Base-by-base conservation (phyloP, 805 yeast genomes). In the Candida endomychidarum region DNA sequence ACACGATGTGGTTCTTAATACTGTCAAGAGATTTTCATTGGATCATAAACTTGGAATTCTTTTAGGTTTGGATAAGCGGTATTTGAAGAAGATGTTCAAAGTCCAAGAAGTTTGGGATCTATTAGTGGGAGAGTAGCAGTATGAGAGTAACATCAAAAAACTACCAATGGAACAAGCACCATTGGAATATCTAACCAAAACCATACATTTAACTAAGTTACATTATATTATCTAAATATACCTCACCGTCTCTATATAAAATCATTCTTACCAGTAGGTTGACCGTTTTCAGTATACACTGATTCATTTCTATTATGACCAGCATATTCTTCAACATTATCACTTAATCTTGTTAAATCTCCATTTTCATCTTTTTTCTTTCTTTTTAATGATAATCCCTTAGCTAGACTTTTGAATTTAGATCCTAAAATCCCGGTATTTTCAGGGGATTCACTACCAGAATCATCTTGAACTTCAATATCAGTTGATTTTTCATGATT, bases 351-450 rank as follows among this genome's bases (percentile, higher is more conserved):
- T 10, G 50, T 46, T 8, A 41, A 39, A 27, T 49, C 42, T 16
- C 39, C 47, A n/a, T 42, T 43, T 15, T 42, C 33, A 7, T 43
- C 39, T 8, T 32, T 40, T 14, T 46, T 54, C 27, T 46, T 52
- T 34, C 46, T 60, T 14, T 50, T 44, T 1, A 73, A 62, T 1
- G 75, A 67, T 37, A 71, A 63, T 8, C 74, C 70, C 37, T 74
- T 63, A 1, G 74, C 63, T 29, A 77, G 30, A 30, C 44, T 42
- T 29, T 36, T 47, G 35, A 74, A 51, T 54, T 61, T 74, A 3
- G 74, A 57, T 8, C 77, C 74, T 22, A 72, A 63, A 16, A 26
- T 28, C 6, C 29, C 35, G 5, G 47, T 16, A 21, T 38, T 40
- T 5, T 47, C 53, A 9, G n/a, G n/a, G n/a, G 36, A 32, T 8